A percentile compares a stretch with the other conserved stretches of the same genome.
Evolutionary conservation across 148 eudicot species (phyloP).

Genomic region (Camellia sinensis): DNA sequence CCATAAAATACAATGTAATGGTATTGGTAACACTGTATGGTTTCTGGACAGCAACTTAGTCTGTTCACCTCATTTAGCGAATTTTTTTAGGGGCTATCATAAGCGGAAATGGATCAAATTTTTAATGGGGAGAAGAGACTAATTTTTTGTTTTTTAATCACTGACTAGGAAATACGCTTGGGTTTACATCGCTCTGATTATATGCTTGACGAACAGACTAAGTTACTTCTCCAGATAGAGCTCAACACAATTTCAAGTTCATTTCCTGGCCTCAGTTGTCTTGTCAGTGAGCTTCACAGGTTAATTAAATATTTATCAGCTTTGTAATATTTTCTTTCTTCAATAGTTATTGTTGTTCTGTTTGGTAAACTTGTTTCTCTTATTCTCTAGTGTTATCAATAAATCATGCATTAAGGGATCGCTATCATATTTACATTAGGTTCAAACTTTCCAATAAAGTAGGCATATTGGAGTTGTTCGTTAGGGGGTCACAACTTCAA

Average conservation of each 20-base stretch:
- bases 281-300: constrained; percentile 94
- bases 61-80: neutral
- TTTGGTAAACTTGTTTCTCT: constrained; percentile 7
- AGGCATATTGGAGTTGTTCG: neutral
- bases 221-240: constrained; percentile 90
- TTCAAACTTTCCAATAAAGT: neutral
- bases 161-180: constrained; percentile 78
- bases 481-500: no score
- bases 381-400: neutral
- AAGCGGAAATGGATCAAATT: neutral
- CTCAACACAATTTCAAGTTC: constrained; percentile 88
- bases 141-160: constrained; percentile 2
- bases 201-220: constrained; percentile 94
- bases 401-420: constrained; percentile 4
- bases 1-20: neutral
- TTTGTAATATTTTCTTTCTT: neutral
- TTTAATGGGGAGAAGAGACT: neutral
- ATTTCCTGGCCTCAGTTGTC: constrained; percentile 73
- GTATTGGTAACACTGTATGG: neutral
- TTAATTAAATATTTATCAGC: constrained; percentile 18
- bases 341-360: neutral
- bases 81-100: neutral
- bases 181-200: constrained; percentile 98
- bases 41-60: neutral
- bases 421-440: neutral